Evolutionary conservation across 2,329 filamentous ascomycete genomes (phyloP), one percentile per base, ranked within the genome.

Genomic region (Pseudogymnoascus sp.): DNA sequence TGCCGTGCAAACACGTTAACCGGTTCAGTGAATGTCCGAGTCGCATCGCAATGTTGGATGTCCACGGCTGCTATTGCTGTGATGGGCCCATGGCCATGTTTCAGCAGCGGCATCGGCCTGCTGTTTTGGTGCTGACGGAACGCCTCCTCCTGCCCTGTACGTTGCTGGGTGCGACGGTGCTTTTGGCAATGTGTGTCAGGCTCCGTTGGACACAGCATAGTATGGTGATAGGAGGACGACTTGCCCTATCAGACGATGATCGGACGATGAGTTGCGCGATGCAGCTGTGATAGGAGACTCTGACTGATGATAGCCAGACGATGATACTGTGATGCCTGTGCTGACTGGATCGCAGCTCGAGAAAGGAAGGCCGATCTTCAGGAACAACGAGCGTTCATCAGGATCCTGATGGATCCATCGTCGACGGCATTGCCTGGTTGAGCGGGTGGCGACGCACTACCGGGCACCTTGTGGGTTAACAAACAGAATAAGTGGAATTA

Each of bases 11-110:
- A 34, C n/a, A 57, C 26, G 11, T 36, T 57, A 57, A 57, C 51
- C 51, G 29, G 29, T 57, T 57, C 51, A 21, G 51, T 57, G 51
- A 57, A 21, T 36, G 51, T 57, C 29, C 16, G 51, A 36, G 51
- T 57, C 51, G 51, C 51, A 57, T 57, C 51, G 51, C 51, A 57
- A 57, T 57, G 51, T 57, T 34, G 51, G 26, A n/a, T 16, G 47
- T 54, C n/a, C 47, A 34, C n/a, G 26, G n/a, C 14, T 18, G 26
- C 47, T 4, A 54, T 54, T 31, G 26, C n/a, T 18, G 8, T 34
- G 29, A 57, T 57, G 51, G 51, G 51, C 18, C 29, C 29, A 57
- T 16, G 51, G 51, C 11, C 16, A 5, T 57, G 51, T 57, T 57
- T 57, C 51, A 57, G 51, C 51, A 11, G 16, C 29, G 11, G 51